Base-by-base conservation (phyloP, 2,329 filamentous ascomycete genomes). In the Aspergillus tamarii region DNA sequence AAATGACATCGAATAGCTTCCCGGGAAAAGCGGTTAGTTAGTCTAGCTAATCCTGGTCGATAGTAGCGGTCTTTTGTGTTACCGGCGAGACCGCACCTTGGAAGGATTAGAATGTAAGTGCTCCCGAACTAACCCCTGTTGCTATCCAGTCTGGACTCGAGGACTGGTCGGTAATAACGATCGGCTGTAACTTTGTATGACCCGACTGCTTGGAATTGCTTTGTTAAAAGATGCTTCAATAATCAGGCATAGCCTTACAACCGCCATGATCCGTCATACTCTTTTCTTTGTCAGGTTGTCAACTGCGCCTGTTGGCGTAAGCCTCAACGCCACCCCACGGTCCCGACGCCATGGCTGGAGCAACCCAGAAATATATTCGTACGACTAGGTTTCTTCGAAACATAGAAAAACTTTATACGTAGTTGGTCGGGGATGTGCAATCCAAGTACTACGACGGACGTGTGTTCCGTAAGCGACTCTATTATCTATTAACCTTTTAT, bases 81-180 rank as follows among this genome's bases (percentile, higher is more conserved):
- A 16, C 46, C 46, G 46, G 46, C 26, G 46, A 32, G 26, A 30
- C 46, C 16, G 46, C 26, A 8, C 26, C 16, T 52, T 30, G 26
- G 23, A 2, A 19, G 34, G 34, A 36, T 16, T 2, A 36, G 14
- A 16, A 16, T 36, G 34, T 14, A 36, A 11, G 32, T 26, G 26
- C 26, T 26, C 26, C 5, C 26, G 4, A 26, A 26, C 26, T 26
- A 26, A 26, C 26, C 26, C 32, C 32, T 48, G 45, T 7, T 48
- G 14, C 14, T 10, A n/a, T 30, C 46, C 36, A 34, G 60, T 30
- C 60, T 55, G 36, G 56, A 62, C 39, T 57, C 46, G 23, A 59
- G 34, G 16, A 59, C 39, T 32, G 41, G 48, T 39, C 62, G 59
- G 48, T 52, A 55, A 26, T 52, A 64, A 64, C 62, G 62, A 59